Conservation (phyloP, 1,284 basidiomycete species). For the Heimioporus retisporus region DNA sequence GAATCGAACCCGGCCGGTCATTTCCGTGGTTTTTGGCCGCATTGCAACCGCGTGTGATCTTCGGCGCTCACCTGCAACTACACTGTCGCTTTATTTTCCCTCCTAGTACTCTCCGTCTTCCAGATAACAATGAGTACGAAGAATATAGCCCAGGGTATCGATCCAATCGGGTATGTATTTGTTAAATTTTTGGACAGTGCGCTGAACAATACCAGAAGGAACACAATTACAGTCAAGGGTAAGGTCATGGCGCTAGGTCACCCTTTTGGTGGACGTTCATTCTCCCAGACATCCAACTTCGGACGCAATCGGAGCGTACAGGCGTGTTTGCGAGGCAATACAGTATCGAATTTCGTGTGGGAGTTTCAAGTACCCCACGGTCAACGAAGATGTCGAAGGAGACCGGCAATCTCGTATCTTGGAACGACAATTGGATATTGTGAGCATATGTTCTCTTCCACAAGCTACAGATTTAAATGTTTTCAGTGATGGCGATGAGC, state of each 20-base stretch:
- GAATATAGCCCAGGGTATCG: neutral
- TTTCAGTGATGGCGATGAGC: conserved; percentile 10
- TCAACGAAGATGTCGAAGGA: neutral
- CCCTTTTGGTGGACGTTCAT: neutral
- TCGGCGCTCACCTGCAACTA: no score
- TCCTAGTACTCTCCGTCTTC: no score
- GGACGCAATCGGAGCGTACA: neutral
- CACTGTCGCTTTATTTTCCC: no score
- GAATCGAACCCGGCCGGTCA: no score
- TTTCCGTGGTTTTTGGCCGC: no score
- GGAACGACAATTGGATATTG: conserved; percentile 16
- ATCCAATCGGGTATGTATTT: no score
- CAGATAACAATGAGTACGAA: no score
- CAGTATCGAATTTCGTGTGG: conserved; percentile 4
- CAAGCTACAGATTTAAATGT: neutral
- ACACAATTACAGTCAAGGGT: neutral
- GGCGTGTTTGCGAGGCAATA: neutral
- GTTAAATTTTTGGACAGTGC: neutral
- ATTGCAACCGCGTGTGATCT: no score
- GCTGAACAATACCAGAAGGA: neutral
- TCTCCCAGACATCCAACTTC: conserved; percentile 3
- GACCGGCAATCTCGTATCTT: neutral
- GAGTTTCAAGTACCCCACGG: neutral
- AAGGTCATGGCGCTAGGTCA: neutral
- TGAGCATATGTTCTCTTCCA: neutral